Conservation (phyloP, 2,329 filamentous ascomycete genomes). For the Orbilia javanica region DNA sequence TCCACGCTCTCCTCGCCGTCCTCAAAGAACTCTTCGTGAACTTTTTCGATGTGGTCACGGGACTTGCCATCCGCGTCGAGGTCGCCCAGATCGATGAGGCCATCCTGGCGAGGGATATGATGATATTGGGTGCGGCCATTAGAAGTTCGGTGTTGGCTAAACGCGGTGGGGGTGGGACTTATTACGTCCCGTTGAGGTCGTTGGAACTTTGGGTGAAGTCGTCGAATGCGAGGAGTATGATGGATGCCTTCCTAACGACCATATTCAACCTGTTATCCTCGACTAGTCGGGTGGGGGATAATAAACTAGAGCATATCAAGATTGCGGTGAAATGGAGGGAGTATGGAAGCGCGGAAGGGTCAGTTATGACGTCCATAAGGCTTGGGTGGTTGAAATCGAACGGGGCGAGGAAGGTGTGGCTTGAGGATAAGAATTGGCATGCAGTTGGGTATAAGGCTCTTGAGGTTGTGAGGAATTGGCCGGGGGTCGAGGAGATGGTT, state of each 20-base stretch:
- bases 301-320: slow-evolving; percentile 10
- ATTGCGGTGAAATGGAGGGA: slow-evolving; percentile 19
- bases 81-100: slow-evolving; percentile 12
- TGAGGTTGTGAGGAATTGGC: background rate
- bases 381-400: background rate
- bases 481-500: slow-evolving; percentile 9
- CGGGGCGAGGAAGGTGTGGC: background rate
- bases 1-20: background rate
- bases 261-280: background rate
- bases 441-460: no score
- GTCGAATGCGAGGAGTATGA: background rate
- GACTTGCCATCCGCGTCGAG: slow-evolving; percentile 5
- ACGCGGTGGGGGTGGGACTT: background rate
- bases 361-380: background rate
- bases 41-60: background rate
- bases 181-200: background rate
- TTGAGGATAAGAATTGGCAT: slow-evolving; percentile 31
- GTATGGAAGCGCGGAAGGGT: background rate
- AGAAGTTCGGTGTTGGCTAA: no score
- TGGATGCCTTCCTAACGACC: background rate
- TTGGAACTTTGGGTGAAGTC: slow-evolving; percentile 15
- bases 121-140: background rate
- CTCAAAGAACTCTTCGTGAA: background rate
- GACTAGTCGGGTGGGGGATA: background rate
- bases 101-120: background rate